Percentiles rank a stretch among this genome's conserved stretches.
These are phyloP conservation scores for Rhodotorula sp. DNA, from an alignment of 1,284 basidiomycete species.

Conservation along the genomic window DNA sequence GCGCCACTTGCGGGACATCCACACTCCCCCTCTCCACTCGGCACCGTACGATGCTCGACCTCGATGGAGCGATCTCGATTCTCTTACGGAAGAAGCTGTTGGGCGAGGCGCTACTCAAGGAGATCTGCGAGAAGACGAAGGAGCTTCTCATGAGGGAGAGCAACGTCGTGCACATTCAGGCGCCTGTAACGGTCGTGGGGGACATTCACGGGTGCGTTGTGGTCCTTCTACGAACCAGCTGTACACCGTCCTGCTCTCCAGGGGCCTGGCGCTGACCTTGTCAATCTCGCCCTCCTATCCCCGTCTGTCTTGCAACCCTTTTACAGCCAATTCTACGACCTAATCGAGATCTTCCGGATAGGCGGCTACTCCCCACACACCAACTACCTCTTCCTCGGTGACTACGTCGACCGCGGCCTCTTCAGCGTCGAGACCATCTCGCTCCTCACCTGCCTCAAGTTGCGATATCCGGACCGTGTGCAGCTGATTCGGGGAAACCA, in stretches of 20 bases:
- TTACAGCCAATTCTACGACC: conserved; percentile 92
- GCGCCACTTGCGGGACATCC: not conserved
- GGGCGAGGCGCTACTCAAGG: conserved; percentile 83
- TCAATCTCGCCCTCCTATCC: not conserved
- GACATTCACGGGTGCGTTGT: conserved; percentile 92
- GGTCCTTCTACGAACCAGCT: not conserved
- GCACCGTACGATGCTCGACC: conserved; percentile 25
- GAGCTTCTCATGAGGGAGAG: conserved; percentile 98
- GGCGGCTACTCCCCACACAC: conserved; percentile 94
- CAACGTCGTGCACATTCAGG: conserved; percentile 95
- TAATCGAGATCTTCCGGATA: conserved; percentile 98
- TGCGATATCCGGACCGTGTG: conserved; percentile 94
- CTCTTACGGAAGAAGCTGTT: conserved; percentile 86
- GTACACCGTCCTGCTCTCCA: conserved; percentile 17
- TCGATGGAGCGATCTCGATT: conserved; percentile 61
- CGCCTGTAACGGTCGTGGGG: conserved; percentile 98
- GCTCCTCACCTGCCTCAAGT: conserved; percentile 90
- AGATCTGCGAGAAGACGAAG: conserved; percentile 98
- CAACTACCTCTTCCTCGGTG: conserved; percentile 96
- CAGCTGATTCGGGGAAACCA: conserved; percentile 98
- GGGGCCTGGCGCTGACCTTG: conserved; percentile 44
- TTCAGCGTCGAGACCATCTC: conserved; percentile 99
- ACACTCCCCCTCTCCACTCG: not conserved
- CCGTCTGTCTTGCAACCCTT: not conserved
- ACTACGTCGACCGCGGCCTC: conserved; percentile 95